A percentile compares a stretch with the other conserved stretches of the same genome.
phyloP scores from a whole-genome alignment of 768 basidiomycete genomes.

The Dioszegia aurantiaca region DNA sequence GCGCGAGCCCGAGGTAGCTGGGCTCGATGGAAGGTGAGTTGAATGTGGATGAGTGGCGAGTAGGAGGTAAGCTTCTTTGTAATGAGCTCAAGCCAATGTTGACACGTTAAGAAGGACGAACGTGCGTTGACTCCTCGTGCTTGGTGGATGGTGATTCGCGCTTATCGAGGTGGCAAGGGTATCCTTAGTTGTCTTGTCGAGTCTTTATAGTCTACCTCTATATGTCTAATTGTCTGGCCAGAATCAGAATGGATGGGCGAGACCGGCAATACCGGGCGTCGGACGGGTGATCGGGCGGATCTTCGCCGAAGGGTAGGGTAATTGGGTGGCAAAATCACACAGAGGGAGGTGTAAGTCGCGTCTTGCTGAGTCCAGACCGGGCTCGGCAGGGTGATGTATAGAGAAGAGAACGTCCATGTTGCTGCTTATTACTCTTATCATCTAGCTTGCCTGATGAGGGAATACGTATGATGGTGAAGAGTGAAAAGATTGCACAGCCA shows the following conservation, averaged over 20 bases:
- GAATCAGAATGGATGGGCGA: conserved; percentile 1
- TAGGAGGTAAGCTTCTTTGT: too few species aligned
- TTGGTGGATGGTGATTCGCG: too few species aligned
- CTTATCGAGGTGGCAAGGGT: too few species aligned
- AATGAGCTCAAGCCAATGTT: too few species aligned
- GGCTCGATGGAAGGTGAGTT: neutral
- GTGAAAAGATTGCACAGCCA: neutral
- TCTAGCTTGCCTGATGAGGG: neutral
- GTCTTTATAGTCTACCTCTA: neutral
- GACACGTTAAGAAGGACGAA: neutral
- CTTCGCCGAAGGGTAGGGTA: neutral
- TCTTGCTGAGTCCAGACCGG: too few species aligned
- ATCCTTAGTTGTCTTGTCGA: neutral
- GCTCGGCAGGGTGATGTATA: too few species aligned
- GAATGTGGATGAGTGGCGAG: neutral
- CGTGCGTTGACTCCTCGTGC: conserved; percentile 2
- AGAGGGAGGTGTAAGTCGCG: too few species aligned
- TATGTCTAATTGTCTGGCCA: neutral
- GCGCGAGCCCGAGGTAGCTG: neutral
- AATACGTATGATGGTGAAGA: neutral
- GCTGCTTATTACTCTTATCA: neutral
- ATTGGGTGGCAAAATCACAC: neutral
- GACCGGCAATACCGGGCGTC: conserved; percentile 1
- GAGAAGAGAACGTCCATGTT: too few species aligned
- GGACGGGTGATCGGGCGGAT: neutral